These are phyloP conservation scores for Discostella pseudostelligera DNA, from an alignment of 108 stramenopile species.

Conservation along the genomic window DNA sequence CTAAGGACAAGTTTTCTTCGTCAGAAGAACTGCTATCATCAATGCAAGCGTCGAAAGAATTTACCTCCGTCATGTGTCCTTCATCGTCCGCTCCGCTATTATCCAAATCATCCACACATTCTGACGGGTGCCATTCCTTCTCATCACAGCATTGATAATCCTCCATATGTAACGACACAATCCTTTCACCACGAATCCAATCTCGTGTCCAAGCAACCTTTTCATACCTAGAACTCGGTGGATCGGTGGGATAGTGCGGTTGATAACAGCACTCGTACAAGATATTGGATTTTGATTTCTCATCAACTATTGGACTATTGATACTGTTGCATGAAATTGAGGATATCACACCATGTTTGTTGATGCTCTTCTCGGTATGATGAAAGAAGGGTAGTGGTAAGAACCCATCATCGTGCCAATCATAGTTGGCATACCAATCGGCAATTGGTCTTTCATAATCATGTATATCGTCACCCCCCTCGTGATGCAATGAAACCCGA, in stretches of 20 bases:
- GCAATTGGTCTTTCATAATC: constrained; percentile 33
- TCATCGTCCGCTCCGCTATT: not conserved
- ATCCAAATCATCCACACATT: constrained; percentile 5
- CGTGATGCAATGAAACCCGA: constrained; percentile 3
- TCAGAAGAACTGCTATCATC: not conserved
- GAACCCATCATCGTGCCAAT: constrained; percentile 49
- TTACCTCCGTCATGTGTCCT: constrained; percentile 4
- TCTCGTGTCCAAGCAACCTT: constrained; percentile 30
- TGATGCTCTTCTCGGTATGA: not conserved
- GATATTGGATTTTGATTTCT: not conserved
- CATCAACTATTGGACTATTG: not conserved
- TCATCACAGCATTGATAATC: constrained; percentile 28
- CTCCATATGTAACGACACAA: constrained; percentile 31
- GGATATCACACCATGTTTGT: not conserved
- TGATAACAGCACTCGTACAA: constrained; percentile 34
- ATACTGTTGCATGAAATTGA: not conserved
- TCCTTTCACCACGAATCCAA: constrained; percentile 27
- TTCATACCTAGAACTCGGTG: constrained; percentile 39
- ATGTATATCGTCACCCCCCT: constrained; percentile 41
- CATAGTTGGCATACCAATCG: constrained; percentile 36
- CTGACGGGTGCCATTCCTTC: not conserved
- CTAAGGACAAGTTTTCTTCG: constrained; percentile 5
- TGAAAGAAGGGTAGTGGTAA: constrained; percentile 22
- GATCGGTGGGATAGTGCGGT: constrained; percentile 19
- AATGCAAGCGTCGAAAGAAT: too few species aligned